These are phyloP conservation scores for Diaporthe sp. DNA, from an alignment of 2,329 filamentous ascomycete genomes.

Conservation along the genomic window DNA sequence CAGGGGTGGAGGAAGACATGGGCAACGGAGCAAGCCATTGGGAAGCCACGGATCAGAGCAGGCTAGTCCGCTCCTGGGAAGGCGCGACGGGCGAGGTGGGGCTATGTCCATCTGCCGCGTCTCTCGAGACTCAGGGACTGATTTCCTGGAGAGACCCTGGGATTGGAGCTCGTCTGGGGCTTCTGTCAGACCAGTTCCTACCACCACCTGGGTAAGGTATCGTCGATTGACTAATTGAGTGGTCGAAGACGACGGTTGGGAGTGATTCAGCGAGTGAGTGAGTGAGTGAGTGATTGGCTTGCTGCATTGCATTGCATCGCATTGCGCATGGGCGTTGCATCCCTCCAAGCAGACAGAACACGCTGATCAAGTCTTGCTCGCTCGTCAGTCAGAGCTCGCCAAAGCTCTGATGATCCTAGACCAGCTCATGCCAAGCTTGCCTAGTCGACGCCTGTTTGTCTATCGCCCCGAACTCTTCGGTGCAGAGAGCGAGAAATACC, in stretches of 20 bases:
- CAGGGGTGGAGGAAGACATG: conserved; percentile 2
- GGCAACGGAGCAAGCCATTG: conserved; percentile 13
- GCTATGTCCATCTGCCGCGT: conserved; percentile 22
- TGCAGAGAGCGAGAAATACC: too few relatives aligned
- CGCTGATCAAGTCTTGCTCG: background rate
- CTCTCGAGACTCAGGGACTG: background rate
- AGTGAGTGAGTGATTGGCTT: background rate
- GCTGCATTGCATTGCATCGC: conserved; percentile 17
- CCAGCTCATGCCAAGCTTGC: background rate
- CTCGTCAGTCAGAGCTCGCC: background rate
- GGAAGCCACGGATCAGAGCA: conserved; percentile 14
- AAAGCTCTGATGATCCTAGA: background rate
- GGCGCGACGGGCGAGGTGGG: background rate
- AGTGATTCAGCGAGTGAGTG: background rate
- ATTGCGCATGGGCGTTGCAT: background rate
- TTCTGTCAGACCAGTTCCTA: background rate
- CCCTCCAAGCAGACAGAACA: background rate
- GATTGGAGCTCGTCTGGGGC: background rate
- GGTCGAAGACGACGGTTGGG: background rate
- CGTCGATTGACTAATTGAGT: background rate
- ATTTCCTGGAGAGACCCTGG: background rate
- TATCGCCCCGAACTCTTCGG: background rate
- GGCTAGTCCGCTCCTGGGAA: conserved; percentile 25
- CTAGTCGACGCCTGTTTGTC: background rate
- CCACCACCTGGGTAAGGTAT: background rate